Percentiles rank a stretch among this genome's conserved stretches.
phyloP scores from a whole-genome alignment of 129 eudicot genomes.

The Flaveria ramosissima region DNA sequence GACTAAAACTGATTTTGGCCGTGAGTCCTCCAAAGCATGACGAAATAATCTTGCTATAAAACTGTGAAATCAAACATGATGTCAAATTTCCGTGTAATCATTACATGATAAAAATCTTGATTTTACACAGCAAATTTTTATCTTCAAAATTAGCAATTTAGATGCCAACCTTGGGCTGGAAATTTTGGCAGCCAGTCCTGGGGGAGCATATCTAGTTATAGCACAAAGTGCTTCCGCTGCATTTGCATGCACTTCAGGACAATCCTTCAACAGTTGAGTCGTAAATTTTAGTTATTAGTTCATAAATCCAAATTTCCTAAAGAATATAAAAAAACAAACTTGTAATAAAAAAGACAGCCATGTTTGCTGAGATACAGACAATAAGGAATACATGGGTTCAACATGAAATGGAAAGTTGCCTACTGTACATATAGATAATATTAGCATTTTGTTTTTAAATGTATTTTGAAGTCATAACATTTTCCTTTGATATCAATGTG shows the following conservation, averaged over 20 bases:
- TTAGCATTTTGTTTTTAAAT: background rate
- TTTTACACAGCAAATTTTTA: background rate
- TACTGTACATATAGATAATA: background rate
- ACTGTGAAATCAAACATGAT: constrained; percentile 46
- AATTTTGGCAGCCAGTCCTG: constrained; percentile 84
- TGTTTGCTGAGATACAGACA: constrained; percentile 6
- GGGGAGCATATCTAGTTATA: constrained; percentile 86
- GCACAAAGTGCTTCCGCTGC: constrained; percentile 97
- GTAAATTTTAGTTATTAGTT: constrained; percentile 21
- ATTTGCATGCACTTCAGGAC: constrained; percentile 97
- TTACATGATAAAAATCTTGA: background rate
- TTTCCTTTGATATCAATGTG: background rate
- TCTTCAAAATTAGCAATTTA: constrained; percentile 13
- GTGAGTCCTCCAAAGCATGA: constrained; percentile 81
- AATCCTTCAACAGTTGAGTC: constrained; percentile 64
- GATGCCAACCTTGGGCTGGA: constrained; percentile 85
- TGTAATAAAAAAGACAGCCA: background rate
- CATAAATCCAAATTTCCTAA: constrained; percentile 12
- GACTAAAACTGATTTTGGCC: constrained; percentile 90
- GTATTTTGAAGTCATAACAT: background rate
- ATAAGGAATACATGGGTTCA: background rate
- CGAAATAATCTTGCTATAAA: constrained; percentile 77
- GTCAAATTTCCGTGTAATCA: background rate
- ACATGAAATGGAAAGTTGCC: constrained; percentile 15
- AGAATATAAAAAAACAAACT: constrained; percentile 6